Evolutionary conservation across 352 stramenopile species (phyloP), one percentile per base, ranked within the genome.

Genomic region (Phytophthora cryptogea): DNA sequence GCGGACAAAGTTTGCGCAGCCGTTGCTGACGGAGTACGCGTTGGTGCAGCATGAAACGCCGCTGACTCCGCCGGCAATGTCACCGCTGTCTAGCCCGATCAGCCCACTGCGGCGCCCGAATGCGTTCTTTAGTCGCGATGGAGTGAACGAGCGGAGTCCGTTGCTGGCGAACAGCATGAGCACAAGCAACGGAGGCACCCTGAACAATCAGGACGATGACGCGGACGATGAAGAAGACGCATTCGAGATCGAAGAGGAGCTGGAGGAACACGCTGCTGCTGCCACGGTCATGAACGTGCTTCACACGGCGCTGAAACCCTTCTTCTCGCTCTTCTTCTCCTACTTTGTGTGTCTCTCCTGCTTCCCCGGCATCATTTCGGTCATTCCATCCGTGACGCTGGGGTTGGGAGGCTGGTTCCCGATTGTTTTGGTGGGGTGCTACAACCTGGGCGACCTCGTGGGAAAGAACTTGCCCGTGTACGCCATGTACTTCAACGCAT

Each of bases 381-480:
- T 70, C 47, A 80, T 92, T 35, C 76, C 70, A 17, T 92, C 82
- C 9, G 82, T 76, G 44, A 84, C 78, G 27, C 67, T 86, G 36
- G 26, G 55, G 9, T 51, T 91, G 20, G 77, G 66, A 10, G 78
- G 88, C 63, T 92, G 82, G 80, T 94, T 91, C 48, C 73, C 84
- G 2, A 86, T 94, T 40, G 69, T 94, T 0, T 58, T 92, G 13
- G 83, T 91, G 11, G 82, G 80, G 2, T 85, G 78, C 68, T 94
- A 81, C 60, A 94, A 88, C 48, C 35, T 90, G 9, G 84, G 82
- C 30, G 84, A 94, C 50, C 70, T 92, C 20, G 47, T 94, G 2
- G 84, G 84, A n/a, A 94, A 94, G 66, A 92, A 81, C 55, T 51
- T 92, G 28, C 82, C 83, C 4, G 57, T 90, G 47, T 84, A 88